Percentiles rank a stretch among this genome's conserved stretches.
Evolutionary conservation across 768 basidiomycete genomes (phyloP).

Genomic region (Leucogyrophana mollusca): DNA sequence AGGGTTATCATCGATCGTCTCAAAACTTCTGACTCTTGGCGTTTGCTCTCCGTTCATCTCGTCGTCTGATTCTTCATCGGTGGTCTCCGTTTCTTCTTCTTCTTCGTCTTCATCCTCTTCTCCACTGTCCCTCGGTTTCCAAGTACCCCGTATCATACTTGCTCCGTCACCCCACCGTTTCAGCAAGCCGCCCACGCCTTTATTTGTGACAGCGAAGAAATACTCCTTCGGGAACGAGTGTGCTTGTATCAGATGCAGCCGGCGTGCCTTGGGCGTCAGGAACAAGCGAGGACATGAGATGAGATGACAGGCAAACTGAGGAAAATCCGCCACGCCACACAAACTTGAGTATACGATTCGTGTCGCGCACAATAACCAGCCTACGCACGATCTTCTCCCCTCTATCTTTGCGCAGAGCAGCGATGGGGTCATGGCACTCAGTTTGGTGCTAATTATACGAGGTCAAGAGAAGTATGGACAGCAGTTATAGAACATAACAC

Average conservation of each 20-base stretch:
- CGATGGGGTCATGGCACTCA: conserved; percentile 86
- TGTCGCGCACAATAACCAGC: conserved; percentile 12
- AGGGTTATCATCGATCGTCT: conserved; percentile 5
- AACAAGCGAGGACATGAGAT: conserved; percentile 58
- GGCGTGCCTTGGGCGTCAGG: conserved; percentile 67
- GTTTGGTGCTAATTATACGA: conserved; percentile 59
- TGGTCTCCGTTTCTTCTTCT: conserved; percentile 11
- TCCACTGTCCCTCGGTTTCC: conserved; percentile 51
- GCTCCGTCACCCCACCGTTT: conserved; percentile 83
- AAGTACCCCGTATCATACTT: conserved; percentile 71
- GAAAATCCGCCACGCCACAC: neutral
- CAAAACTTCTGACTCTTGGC: conserved; percentile 16
- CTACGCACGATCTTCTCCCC: conserved; percentile 78
- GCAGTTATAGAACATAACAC: too few relatives aligned
- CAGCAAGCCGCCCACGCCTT: conserved; percentile 79
- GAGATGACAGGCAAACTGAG: conserved; percentile 80
- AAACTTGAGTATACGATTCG: neutral
- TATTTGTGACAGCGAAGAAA: conserved; percentile 90
- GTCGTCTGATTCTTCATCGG: conserved; percentile 22
- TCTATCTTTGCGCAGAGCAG: conserved; percentile 70
- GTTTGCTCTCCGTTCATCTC: conserved; percentile 20
- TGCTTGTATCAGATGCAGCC: conserved; percentile 78
- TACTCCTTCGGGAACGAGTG: conserved; percentile 88
- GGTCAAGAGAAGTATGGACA: conserved; percentile 7
- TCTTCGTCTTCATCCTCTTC: conserved; percentile 15